Evolutionary conservation across 139 green algal genomes (phyloP).

Genomic region (Diplosphaera chodatii): DNA sequence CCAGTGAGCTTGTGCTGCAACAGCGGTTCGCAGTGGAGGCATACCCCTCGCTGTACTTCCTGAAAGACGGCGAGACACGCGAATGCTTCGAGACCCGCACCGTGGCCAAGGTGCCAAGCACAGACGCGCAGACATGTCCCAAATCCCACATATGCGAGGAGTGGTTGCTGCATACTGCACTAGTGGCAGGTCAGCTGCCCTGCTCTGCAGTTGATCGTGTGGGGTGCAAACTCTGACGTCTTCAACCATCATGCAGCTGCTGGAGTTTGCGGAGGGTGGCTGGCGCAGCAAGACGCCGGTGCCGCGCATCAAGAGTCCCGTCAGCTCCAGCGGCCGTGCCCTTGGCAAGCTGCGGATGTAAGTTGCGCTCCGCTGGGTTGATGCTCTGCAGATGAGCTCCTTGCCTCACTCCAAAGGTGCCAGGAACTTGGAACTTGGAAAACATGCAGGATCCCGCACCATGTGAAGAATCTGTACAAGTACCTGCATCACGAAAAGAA

Average conservation of each 20-base stretch:
- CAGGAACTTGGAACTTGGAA: not conserved
- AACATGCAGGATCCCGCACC: not conserved
- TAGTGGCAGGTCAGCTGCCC: no score
- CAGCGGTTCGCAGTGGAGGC: not conserved
- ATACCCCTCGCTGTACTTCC: not conserved
- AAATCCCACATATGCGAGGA: no score
- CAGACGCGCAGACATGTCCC: no score
- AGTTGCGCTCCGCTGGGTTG: no score
- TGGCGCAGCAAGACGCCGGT: not conserved
- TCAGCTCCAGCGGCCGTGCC: not conserved
- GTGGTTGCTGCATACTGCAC: no score
- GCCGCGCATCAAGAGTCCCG: not conserved
- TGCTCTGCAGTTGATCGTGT: no score
- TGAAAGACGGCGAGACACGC: not conserved
- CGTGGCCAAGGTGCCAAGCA: not conserved
- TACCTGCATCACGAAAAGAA: slow-evolving; percentile 4
- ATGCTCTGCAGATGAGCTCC: no score
- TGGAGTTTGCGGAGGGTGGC: not conserved
- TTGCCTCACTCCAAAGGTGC: no score
- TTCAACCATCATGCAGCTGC: not conserved
- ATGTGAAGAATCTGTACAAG: not conserved
- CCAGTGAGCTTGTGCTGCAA: not conserved
- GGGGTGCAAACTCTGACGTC: no score
- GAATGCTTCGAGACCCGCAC: not conserved
- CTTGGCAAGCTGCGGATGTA: not conserved